A percentile compares a stretch with the other conserved stretches of the same genome.
phyloP scores from a whole-genome alignment of 2,329 filamentous ascomycete genomes.

The Paramyrothecium roridum region DNA sequence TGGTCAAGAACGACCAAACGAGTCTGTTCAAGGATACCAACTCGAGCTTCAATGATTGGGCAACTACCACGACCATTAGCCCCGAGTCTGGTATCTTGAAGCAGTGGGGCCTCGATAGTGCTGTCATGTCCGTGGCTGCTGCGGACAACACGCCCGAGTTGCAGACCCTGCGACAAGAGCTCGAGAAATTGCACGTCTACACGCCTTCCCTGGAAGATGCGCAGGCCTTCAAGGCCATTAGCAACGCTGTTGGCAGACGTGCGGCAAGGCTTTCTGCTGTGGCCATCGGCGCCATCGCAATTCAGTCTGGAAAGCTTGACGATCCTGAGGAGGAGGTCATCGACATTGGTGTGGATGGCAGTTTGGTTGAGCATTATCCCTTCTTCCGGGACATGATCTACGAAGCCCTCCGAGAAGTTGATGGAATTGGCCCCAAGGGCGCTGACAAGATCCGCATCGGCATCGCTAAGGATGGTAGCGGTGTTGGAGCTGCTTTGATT shows the following conservation, averaged over 20 bases:
- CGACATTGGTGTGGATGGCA: constrained; percentile 93
- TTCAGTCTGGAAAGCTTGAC: constrained; percentile 72
- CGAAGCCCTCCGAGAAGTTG: constrained; percentile 72
- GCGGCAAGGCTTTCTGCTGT: constrained; percentile 86
- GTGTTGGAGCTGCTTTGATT: constrained; percentile 80
- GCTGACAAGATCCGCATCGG: constrained; percentile 89
- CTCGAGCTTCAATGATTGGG: constrained; percentile 66
- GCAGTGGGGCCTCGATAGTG: constrained; percentile 88
- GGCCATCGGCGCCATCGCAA: constrained; percentile 78
- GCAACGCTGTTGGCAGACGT: constrained; percentile 80
- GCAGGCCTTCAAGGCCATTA: constrained; percentile 79
- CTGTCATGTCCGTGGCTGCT: constrained; percentile 83
- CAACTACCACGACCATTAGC: constrained; percentile 67
- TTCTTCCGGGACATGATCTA: constrained; percentile 86
- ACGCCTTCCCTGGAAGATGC: constrained; percentile 80
- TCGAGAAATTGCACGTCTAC: constrained; percentile 75
- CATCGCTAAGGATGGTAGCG: constrained; percentile 94
- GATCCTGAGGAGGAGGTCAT: constrained; percentile 65
- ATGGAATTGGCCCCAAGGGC: constrained; percentile 72
- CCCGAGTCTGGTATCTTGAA: constrained; percentile 66
- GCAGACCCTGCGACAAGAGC: constrained; percentile 69
- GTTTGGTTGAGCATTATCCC: constrained; percentile 92
- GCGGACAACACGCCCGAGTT: constrained; percentile 73
- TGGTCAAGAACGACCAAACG: constrained; percentile 65
- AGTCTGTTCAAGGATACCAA: constrained; percentile 75